A percentile compares a stretch with the other conserved stretches of the same genome.
phyloP scores from a whole-genome alignment of 1,284 basidiomycete species.

The Malassezia caprae region DNA sequence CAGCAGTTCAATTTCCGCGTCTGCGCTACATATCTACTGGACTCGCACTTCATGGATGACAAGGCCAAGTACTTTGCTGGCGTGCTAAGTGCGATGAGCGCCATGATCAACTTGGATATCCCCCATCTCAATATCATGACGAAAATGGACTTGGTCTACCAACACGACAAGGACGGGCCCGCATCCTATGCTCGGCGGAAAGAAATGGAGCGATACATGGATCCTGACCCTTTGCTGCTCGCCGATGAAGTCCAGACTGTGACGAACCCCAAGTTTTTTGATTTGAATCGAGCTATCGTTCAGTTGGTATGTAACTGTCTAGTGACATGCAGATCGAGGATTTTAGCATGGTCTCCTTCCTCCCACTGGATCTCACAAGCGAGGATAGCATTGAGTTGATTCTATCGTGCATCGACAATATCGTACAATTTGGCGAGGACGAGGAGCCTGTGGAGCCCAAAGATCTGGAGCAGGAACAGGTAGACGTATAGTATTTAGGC shows the following conservation, averaged over 20 bases:
- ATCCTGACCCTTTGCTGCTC: conserved; percentile 88
- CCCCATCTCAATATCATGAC: conserved; percentile 97
- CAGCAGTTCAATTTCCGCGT: conserved; percentile 40
- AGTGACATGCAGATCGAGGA: conserved; percentile 70
- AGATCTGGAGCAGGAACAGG: conserved; percentile 43
- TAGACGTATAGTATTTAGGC: conserved; percentile 10
- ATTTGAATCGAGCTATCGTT: conserved; percentile 86
- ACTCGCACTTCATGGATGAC: conserved; percentile 69
- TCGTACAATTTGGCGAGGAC: conserved; percentile 64
- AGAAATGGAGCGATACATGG: conserved; percentile 68
- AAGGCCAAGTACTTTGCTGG: conserved; percentile 97
- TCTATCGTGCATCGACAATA: conserved; percentile 89
- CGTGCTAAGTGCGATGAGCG: conserved; percentile 94
- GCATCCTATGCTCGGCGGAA: conserved; percentile 24
- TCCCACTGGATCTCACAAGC: conserved; percentile 81
- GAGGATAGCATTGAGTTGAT: conserved; percentile 82
- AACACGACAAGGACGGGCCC: conserved; percentile 54
- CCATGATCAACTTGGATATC: conserved; percentile 94
- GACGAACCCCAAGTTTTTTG: conserved; percentile 77
- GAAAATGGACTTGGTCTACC: conserved; percentile 90
- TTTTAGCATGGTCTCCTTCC: conserved; percentile 91
- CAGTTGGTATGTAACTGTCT: conserved; percentile 58
- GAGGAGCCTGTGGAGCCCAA: conserved; percentile 47
- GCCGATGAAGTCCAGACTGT: conserved; percentile 59
- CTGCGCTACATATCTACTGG: conserved; percentile 66